Percentiles rank a stretch among this genome's conserved stretches.
Conservation (phyloP, 106 monocot genomes). For the Amphibolis antarctica region DNA sequence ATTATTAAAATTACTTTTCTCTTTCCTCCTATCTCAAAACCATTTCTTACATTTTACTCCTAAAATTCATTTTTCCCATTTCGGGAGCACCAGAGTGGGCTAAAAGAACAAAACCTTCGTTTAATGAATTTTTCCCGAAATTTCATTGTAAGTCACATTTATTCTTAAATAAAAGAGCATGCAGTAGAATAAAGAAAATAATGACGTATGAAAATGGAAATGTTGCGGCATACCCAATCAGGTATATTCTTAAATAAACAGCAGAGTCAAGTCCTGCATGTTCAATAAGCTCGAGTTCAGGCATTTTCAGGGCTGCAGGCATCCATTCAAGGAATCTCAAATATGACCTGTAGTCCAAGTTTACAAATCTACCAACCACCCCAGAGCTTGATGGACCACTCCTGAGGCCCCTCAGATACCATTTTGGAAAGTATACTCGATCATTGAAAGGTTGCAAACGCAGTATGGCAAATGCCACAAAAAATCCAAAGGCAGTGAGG, state of each 20-base stretch:
- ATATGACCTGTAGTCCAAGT: conserved; percentile 73
- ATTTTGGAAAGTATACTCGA: conserved; percentile 95
- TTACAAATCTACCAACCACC: conserved; percentile 46
- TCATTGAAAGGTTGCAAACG: conserved; percentile 89
- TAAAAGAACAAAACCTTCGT: no score
- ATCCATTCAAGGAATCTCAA: conserved; percentile 78
- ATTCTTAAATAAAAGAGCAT: no score
- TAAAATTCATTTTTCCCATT: no score
- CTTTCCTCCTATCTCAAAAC: no score
- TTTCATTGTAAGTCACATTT: no score
- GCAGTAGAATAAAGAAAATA: neutral
- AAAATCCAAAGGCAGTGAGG: conserved; percentile 60
- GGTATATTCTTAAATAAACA: conserved; percentile 20
- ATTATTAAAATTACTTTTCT: no score
- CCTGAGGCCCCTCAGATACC: conserved; percentile 85
- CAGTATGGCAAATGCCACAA: conserved; percentile 66
- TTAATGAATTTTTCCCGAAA: no score
- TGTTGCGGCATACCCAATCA: conserved; percentile 17
- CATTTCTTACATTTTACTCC: no score
- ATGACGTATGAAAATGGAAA: neutral
- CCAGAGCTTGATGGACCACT: conserved; percentile 41
- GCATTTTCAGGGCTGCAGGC: conserved; percentile 98
- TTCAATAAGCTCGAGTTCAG: conserved; percentile 86
- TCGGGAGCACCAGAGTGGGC: no score
- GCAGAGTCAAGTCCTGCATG: conserved; percentile 98